A percentile compares a stretch with the other conserved stretches of the same genome.
These are phyloP conservation scores for Gynochthodes officinalis DNA, from an alignment of 257 asterid species.

Conservation along the genomic window DNA sequence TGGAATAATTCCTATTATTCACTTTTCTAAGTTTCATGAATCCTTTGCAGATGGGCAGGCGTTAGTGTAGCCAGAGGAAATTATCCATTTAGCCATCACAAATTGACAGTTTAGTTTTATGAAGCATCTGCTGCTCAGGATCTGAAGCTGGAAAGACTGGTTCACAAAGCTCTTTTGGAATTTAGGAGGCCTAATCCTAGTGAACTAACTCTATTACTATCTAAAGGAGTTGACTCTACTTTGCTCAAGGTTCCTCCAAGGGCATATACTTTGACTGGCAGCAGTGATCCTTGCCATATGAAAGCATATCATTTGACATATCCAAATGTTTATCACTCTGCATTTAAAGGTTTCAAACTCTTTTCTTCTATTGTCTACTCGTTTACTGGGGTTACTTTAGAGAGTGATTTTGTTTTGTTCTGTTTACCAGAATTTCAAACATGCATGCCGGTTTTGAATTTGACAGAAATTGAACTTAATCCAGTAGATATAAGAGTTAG, in stretches of 20 bases:
- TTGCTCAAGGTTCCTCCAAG: conserved; percentile 75
- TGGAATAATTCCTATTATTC: background rate
- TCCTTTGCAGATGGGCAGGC: conserved; percentile 71
- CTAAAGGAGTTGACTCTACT: conserved; percentile 64
- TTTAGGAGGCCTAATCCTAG: conserved; percentile 91
- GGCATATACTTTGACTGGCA: conserved; percentile 70
- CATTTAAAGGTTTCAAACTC: conserved; percentile 66
- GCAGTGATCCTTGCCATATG: conserved; percentile 94
- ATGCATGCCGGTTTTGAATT: conserved; percentile 65
- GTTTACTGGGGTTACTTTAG: conserved; percentile 6
- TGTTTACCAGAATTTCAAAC: background rate
- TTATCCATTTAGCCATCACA: conserved; percentile 93
- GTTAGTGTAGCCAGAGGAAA: conserved; percentile 80
- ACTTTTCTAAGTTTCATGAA: conserved; percentile 18
- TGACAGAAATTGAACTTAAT: conserved; percentile 81
- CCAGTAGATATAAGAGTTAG: conserved; percentile 87
- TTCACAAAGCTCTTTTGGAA: conserved; percentile 86
- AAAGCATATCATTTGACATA: conserved; percentile 88
- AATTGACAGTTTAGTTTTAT: conserved; percentile 84
- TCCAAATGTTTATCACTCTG: conserved; percentile 73
- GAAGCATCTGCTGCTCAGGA: conserved; percentile 91
- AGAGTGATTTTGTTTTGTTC: background rate
- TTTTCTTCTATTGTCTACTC: background rate
- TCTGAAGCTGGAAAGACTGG: conserved; percentile 77
- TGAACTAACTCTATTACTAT: conserved; percentile 64